Base-by-base conservation (phyloP, 2,329 filamentous ascomycete species). In the Penicillium sp. region DNA sequence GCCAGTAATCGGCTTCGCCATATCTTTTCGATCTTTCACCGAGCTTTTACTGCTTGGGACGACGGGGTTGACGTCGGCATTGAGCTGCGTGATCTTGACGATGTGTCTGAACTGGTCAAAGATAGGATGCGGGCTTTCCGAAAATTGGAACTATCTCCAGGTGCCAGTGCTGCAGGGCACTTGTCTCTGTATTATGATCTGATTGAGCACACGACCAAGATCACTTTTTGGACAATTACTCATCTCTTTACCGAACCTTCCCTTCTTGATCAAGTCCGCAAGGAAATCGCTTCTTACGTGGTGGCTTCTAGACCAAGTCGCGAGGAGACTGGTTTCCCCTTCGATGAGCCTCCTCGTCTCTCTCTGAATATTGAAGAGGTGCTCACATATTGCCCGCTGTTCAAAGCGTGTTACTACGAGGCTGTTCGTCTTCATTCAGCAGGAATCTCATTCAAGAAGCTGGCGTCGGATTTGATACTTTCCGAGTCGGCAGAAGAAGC, bases 101-200 rank as follows among this genome's bases (percentile, higher is more conserved):
- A 82, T 66, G 72, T 80, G 18, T 79, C 78, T 26, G 73, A 75
- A 2, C 67, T 78, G 9, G 71, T 81, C 20, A 72, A 75, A 57
- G 68, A 74, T 45, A 73, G 79, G 31, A 73, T 78, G 57, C 68
- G 70, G 9, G 61, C 70, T 11, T 79, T 76, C 57, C 72, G 70
- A 55, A 72, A 72, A 52, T 50, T 74, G 26, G 70, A 69, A 1
- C 69, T 77, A 40, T 69, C 74, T 3, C 60, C 74, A 5, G 58
- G 66, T 35, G 72, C 74, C 18, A 75, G 77, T 22, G 75, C 71
- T 14, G 63, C 71, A 4, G 67, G 69, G 42, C 79, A 83, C 53
- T 64, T 81, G n/a, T 75, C 75, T n/a, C 64, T 84, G 8, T 67
- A 84, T 24, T 85, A 82, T 82, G 80, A 80, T 10, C 72, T 81